These are phyloP conservation scores for Westerdykella aurantiaca DNA, from an alignment of 2,329 filamentous ascomycete species.

Conservation along the genomic window DNA sequence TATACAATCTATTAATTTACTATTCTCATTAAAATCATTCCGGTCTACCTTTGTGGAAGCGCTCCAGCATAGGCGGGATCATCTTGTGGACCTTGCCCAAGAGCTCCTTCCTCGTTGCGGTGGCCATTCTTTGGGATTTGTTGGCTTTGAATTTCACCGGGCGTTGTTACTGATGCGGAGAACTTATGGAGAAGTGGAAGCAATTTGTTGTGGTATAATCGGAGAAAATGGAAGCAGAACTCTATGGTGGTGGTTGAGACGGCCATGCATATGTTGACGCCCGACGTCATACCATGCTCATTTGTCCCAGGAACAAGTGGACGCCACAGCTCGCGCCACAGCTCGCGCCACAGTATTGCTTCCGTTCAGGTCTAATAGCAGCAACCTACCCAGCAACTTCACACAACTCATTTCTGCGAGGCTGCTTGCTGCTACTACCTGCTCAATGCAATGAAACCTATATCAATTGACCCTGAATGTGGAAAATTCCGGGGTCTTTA, in stretches of 20 bases:
- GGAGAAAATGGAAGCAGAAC: too few relatives aligned
- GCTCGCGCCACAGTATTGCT: too few relatives aligned
- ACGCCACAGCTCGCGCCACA: not conserved
- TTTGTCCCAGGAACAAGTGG: not conserved
- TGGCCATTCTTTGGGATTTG: constrained; percentile 31
- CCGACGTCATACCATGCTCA: constrained; percentile 5
- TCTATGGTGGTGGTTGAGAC: too few relatives aligned
- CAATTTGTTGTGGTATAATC: not conserved
- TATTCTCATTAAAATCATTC: not conserved
- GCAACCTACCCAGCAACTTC: too few relatives aligned
- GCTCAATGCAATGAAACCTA: too few relatives aligned
- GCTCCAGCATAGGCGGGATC: constrained; percentile 89
- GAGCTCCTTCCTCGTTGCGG: constrained; percentile 65
- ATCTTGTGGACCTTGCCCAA: constrained; percentile 79
- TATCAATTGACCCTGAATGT: too few relatives aligned
- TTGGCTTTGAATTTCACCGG: not conserved
- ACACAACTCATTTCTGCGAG: too few relatives aligned
- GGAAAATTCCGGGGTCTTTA: too few relatives aligned
- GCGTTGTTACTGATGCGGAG: not conserved
- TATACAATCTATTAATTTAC: constrained; percentile 35
- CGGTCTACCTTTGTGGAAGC: constrained; percentile 81
- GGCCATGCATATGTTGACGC: too few relatives aligned
- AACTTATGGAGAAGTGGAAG: not conserved
- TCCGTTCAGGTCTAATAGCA: too few relatives aligned
- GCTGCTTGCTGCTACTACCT: too few relatives aligned